phyloP scores from a whole-genome alignment of 164 flowering plant genomes.

The Tinospora cordifolia region DNA sequence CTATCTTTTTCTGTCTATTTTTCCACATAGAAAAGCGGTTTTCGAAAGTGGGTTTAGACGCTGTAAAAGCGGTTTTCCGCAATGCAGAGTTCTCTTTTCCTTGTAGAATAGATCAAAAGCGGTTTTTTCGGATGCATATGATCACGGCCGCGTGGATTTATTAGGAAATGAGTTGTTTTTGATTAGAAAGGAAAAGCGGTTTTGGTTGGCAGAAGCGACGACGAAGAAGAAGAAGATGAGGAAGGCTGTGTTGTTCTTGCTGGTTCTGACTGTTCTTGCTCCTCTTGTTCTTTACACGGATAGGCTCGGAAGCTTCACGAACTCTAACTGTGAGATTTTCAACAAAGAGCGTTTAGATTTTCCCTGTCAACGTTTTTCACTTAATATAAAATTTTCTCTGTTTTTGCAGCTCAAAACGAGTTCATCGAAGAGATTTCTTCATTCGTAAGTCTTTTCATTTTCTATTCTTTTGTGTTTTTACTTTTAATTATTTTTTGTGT shows the following conservation, averaged over 20 bases:
- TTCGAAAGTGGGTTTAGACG: not conserved
- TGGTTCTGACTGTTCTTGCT: constrained; percentile 60
- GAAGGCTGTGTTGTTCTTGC: constrained; percentile 48
- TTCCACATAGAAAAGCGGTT: not conserved
- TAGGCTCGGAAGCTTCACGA: constrained; percentile 38
- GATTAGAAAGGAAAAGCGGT: too few species aligned
- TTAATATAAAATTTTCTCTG: too few species aligned
- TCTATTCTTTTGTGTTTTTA: too few species aligned
- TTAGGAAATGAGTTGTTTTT: too few species aligned
- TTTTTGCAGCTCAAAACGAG: constrained; percentile 47
- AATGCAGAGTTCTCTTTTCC: not conserved
- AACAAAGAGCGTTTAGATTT: not conserved
- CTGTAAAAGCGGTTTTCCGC: constrained; percentile 10
- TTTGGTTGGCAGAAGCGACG: too few species aligned
- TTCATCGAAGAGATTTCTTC: constrained; percentile 55
- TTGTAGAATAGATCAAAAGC: too few species aligned
- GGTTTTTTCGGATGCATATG: too few species aligned
- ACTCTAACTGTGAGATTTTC: constrained; percentile 32
- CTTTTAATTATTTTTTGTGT: too few species aligned
- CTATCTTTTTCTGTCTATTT: too few species aligned
- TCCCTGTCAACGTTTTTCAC: too few species aligned
- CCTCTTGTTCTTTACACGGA: constrained; percentile 77
- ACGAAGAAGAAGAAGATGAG: constrained; percentile 42
- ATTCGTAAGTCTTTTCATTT: constrained; percentile 47
- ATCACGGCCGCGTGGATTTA: too few species aligned